Conservation (phyloP, 257 asterid species). For the Capsicum baccatum region DNA sequence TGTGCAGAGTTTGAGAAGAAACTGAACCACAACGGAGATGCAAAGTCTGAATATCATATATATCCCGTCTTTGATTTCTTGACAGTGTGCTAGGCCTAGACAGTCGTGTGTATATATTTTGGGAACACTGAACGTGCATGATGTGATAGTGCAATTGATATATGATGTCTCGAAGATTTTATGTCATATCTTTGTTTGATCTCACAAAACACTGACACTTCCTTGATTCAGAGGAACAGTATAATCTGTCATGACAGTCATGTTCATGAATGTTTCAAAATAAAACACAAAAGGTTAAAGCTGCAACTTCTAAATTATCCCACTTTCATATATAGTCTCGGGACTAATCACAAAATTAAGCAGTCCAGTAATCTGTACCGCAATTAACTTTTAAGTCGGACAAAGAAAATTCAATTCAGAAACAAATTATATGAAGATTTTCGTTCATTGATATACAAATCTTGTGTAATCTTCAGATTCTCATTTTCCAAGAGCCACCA, state of each 20-base stretch:
- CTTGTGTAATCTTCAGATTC: neutral
- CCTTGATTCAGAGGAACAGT: neutral
- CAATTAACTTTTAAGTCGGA: neutral
- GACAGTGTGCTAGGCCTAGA: neutral
- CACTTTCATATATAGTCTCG: neutral
- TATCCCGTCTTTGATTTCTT: neutral
- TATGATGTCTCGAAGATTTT: neutral
- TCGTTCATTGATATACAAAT: neutral
- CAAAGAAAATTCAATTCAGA: constrained; percentile 23
- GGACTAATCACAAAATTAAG: neutral
- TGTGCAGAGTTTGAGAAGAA: too few relatives aligned
- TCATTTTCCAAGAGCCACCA: neutral
- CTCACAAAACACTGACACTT: neutral
- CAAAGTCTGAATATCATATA: neutral
- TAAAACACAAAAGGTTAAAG: neutral
- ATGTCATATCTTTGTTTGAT: constrained; percentile 22
- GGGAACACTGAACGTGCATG: constrained; percentile 8
- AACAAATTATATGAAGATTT: neutral
- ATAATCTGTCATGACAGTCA: neutral
- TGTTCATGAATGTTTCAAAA: constrained; percentile 17
- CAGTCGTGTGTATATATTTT: neutral
- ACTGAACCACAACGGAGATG: neutral
- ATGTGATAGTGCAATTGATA: neutral
- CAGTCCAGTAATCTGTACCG: neutral
- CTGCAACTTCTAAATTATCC: neutral